Percentiles rank a stretch among this genome's conserved stretches.
These are phyloP conservation scores for Ambrosiella beaveri DNA, from an alignment of 2,329 filamentous ascomycete genomes.

Conservation along the genomic window DNA sequence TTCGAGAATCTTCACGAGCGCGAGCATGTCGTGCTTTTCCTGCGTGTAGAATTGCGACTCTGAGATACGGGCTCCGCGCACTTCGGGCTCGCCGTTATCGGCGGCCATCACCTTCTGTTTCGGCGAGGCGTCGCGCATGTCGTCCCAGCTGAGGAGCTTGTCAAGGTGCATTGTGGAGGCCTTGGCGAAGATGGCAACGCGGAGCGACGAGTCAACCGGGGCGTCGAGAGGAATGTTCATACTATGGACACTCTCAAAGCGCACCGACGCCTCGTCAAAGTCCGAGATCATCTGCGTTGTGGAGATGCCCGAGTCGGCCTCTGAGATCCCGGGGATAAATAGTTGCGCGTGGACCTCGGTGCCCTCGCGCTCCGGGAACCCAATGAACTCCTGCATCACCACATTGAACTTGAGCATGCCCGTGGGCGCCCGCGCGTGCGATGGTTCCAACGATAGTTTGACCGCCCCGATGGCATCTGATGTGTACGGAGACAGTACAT, in stretches of 20 bases:
- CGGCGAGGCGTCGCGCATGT: slow-evolving; percentile 69
- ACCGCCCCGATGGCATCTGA: slow-evolving; percentile 81
- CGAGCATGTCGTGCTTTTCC: slow-evolving; percentile 85
- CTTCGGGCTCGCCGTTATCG: not conserved
- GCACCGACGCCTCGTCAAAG: slow-evolving; percentile 82
- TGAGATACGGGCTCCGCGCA: slow-evolving; percentile 50
- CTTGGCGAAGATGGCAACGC: slow-evolving; percentile 80
- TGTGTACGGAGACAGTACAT: slow-evolving; percentile 84
- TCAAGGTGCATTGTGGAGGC: slow-evolving; percentile 90
- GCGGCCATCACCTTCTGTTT: not conserved
- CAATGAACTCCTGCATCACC: slow-evolving; percentile 89
- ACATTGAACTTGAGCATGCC: slow-evolving; percentile 96
- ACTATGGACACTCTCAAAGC: slow-evolving; percentile 94
- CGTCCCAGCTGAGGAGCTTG: slow-evolving; percentile 95
- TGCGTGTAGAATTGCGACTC: slow-evolving; percentile 88
- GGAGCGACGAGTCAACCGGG: slow-evolving; percentile 49
- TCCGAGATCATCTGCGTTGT: slow-evolving; percentile 88
- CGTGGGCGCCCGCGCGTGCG: slow-evolving; percentile 76
- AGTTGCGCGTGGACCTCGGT: slow-evolving; percentile 91
- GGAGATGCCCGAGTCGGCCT: slow-evolving; percentile 67
- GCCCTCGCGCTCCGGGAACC: slow-evolving; percentile 88
- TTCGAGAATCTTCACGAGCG: slow-evolving; percentile 75
- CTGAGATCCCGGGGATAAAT: slow-evolving; percentile 82
- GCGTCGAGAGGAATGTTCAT: slow-evolving; percentile 82
- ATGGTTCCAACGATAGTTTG: slow-evolving; percentile 80